Conservation (phyloP, 1,139 yeast genomes). For the Williopsis jadinii region DNA sequence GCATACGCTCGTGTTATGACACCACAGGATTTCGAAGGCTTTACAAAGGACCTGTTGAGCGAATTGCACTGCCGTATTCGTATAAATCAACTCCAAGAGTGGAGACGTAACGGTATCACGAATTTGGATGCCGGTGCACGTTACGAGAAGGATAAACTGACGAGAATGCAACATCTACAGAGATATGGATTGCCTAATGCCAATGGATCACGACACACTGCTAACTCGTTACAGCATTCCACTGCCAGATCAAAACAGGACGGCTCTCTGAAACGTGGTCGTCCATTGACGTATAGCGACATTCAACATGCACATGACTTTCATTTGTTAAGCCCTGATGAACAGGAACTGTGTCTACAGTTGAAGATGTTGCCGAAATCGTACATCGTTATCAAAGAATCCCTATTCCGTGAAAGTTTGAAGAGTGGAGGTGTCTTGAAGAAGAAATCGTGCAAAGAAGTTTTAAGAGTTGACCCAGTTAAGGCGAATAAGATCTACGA, state of each 20-base stretch:
- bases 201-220: slow-evolving; percentile 22
- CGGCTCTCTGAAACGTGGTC: slow-evolving; percentile 33
- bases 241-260: slow-evolving; percentile 14
- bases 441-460: slow-evolving; percentile 76
- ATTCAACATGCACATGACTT: slow-evolving; percentile 80
- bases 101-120: slow-evolving; percentile 86
- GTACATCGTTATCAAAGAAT: slow-evolving; percentile 85
- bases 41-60: slow-evolving; percentile 62
- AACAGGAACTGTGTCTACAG: slow-evolving; percentile 76
- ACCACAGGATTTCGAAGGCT: slow-evolving; percentile 69
- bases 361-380: slow-evolving; percentile 88
- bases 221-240: slow-evolving; percentile 20
- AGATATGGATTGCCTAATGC: slow-evolving; percentile 38
- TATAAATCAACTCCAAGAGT: slow-evolving; percentile 85
- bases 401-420: slow-evolving; percentile 81
- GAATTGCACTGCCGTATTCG: slow-evolving; percentile 77
- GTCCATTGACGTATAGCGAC: slow-evolving; percentile 37
- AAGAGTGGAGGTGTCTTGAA: slow-evolving; percentile 79
- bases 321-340: slow-evolving; percentile 76
- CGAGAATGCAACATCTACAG: slow-evolving; percentile 52
- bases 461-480: slow-evolving; percentile 76
- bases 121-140: slow-evolving; percentile 76
- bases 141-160: slow-evolving; percentile 81
- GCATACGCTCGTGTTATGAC: slow-evolving; percentile 79
- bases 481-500: slow-evolving; percentile 88